Conservation (phyloP, 176 grass and related monocot species). For the Poa annua region DNA sequence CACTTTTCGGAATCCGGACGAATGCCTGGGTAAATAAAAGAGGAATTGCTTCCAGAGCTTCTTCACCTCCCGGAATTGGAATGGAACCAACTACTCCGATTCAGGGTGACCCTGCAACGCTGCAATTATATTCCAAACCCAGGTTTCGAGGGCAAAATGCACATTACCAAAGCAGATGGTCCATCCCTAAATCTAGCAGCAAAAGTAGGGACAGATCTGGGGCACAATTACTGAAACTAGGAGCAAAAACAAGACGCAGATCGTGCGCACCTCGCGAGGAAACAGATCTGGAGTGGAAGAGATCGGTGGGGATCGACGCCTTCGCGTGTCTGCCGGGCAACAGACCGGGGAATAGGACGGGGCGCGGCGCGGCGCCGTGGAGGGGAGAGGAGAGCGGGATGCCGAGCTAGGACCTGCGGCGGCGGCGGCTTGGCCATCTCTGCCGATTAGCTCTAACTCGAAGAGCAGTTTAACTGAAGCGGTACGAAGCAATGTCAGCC, state of each 20-base stretch:
- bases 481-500: too few species aligned
- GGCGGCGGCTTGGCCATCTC: too few species aligned
- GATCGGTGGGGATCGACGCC: background rate
- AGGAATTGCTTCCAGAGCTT: background rate
- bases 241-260: background rate
- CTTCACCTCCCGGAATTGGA: background rate
- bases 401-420: background rate
- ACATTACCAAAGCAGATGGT: background rate
- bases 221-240: background rate
- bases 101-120: too few species aligned
- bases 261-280: slow-evolving; percentile 8
- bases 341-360: background rate
- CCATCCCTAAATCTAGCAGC: background rate
- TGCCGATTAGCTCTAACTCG: too few species aligned
- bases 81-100: background rate
- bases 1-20: background rate
- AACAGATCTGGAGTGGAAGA: background rate
- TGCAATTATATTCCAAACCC: background rate
- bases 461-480: too few species aligned
- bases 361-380: background rate
- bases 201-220: background rate
- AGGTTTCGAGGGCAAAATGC: background rate
- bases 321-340: background rate
- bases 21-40: slow-evolving; percentile 13
- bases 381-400: background rate